Base-by-base conservation (phyloP, 768 basidiomycete genomes). In the Neoboletus subvelutipes region DNA sequence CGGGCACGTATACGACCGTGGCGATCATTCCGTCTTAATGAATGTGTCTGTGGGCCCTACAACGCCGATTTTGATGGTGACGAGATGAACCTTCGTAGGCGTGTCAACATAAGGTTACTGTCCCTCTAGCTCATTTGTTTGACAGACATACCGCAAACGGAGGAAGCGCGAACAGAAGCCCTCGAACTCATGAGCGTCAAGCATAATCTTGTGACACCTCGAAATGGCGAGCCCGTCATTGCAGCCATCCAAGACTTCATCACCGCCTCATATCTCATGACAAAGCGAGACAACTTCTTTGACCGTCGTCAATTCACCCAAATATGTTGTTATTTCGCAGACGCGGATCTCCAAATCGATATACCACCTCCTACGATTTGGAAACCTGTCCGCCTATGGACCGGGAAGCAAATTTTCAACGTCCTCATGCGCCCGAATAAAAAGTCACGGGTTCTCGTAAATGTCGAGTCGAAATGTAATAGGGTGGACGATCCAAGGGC, bases 181-280 rank as follows among this genome's bases (percentile, higher is more conserved):
- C 82, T 97, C 37, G 91, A 96, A 70, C 85, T 99, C 33, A 99
- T 99, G 97, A 92, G 83, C 67, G 90, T 97, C 58, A 96, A 97
- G 71, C 84, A 94, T 69, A 98, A 98, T 70, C 83, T 99, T 43
- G 97, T 99, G 55, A 98, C 97, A 0, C 97, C 97, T 15, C 86
- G 97, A 51, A 98, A 98, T 64, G 97, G 97, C 61, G 95, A 98
- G 72, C 97, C 97, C 26, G 96, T 99, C 76, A 98, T 99, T 64
- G 94, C 97, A 26, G 97, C 97, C 61, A 99, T 97, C 62, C 97
- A 99, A 71, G 97, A 99, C 73, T 99, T 99, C 78, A 98, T 99
- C 77, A 98, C 97, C 4, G 97, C 95, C 17, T 94, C 97, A 20
- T 99, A 87, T 77, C 85, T 99, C 40, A 84, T 99, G 64, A 96